Percentiles rank a stretch among this genome's conserved stretches.
Conservation (phyloP, 2,329 filamentous ascomycete species). For the Aspergillus aculeatinus region DNA sequence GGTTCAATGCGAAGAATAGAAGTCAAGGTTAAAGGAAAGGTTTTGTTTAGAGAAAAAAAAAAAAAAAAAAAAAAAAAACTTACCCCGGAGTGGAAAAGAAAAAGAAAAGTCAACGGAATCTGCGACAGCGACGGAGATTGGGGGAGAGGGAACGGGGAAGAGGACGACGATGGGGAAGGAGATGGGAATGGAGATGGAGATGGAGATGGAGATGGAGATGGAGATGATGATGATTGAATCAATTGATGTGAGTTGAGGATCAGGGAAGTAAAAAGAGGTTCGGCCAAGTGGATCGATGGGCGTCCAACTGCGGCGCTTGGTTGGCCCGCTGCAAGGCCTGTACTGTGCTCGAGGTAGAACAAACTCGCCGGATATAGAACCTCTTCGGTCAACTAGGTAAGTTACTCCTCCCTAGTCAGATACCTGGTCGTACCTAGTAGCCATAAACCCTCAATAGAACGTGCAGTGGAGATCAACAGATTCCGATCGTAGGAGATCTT, state of each 20-base stretch:
- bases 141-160: background rate
- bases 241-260: slow-evolving; percentile 5
- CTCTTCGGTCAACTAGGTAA: too few species aligned
- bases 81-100: background rate
- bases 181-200: background rate
- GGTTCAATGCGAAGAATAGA: too few species aligned
- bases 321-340: background rate
- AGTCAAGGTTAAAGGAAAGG: too few species aligned
- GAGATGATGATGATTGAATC: background rate
- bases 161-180: too few species aligned
- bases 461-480: too few species aligned
- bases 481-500: too few species aligned
- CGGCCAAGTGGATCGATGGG: slow-evolving; percentile 18
- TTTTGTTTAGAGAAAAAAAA: background rate
- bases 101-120: background rate
- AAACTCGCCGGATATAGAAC: background rate
- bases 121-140: background rate
- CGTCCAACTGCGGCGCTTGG: slow-evolving; percentile 2
- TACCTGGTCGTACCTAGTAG: too few species aligned
- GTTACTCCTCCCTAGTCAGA: too few species aligned
- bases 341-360: background rate
- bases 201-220: background rate
- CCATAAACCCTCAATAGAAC: too few species aligned
- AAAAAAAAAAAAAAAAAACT: background rate
- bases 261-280: slow-evolving; percentile 19